Conservation (phyloP, 495 filamentous ascomycete species). For the Gamarada debralockiae region DNA sequence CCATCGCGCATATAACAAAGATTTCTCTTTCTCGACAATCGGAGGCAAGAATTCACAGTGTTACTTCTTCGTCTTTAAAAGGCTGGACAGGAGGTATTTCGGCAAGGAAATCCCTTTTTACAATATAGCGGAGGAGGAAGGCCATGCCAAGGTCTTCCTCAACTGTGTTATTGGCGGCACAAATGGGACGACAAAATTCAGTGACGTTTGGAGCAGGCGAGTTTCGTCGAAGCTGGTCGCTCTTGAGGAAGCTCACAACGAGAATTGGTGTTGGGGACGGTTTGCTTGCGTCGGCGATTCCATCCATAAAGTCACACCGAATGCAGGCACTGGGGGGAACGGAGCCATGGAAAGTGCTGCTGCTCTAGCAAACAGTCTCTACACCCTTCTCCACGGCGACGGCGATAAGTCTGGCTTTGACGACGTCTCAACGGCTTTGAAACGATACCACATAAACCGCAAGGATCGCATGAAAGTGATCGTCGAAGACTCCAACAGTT, state of each 20-base stretch:
- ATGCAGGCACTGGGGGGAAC: conserved; percentile 32
- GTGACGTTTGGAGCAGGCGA: conserved; percentile 27
- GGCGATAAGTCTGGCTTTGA: not conserved
- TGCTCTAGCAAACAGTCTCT: conserved; percentile 24
- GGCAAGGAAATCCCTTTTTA: conserved; percentile 27
- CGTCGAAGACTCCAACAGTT: not conserved
- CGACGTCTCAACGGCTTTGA: not conserved
- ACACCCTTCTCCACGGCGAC: not conserved
- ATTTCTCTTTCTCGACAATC: not conserved
- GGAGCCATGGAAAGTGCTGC: conserved; percentile 30
- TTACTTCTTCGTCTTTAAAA: not conserved
- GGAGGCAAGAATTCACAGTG: not conserved
- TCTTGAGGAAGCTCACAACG: conserved; percentile 33
- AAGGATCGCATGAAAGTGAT: not conserved
- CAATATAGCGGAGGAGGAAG: conserved; percentile 26
- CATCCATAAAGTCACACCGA: conserved; percentile 33
- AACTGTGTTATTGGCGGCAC: conserved; percentile 22
- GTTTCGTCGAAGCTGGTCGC: not conserved
- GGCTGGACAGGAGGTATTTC: not conserved
- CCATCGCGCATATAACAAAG: not conserved
- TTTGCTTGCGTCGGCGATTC: conserved; percentile 33
- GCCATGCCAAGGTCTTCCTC: conserved; percentile 4
- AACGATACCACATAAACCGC: not conserved
- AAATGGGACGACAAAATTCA: conserved; percentile 23
- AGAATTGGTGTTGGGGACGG: conserved; percentile 26